phyloP scores from a whole-genome alignment of 108 stramenopile species.

The Phaeodactylum tricornutum region DNA sequence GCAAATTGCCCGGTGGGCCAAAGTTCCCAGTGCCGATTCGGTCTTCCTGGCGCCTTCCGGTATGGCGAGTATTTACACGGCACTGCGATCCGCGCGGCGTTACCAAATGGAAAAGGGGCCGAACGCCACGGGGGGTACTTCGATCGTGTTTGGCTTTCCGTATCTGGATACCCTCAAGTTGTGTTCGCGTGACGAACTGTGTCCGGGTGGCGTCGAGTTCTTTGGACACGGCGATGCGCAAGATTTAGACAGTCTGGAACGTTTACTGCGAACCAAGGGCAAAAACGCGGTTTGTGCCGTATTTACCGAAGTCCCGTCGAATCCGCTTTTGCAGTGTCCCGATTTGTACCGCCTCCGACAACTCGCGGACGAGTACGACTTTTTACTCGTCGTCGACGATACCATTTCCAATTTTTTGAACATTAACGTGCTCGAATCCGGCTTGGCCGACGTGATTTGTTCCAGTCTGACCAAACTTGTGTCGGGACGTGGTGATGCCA shows the following conservation, averaged over 20 bases:
- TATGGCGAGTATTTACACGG: slow-evolving; percentile 49
- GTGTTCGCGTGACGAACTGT: slow-evolving; percentile 43
- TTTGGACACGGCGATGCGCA: slow-evolving; percentile 46
- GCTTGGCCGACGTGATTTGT: slow-evolving; percentile 53
- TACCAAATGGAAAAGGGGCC: slow-evolving; percentile 20
- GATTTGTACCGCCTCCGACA: slow-evolving; percentile 32
- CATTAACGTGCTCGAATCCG: slow-evolving; percentile 38
- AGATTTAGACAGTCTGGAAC: slow-evolving; percentile 32
- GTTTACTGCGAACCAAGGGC: background rate
- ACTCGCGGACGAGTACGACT: slow-evolving; percentile 41
- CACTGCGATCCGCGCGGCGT: slow-evolving; percentile 32
- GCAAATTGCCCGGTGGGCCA: slow-evolving; percentile 33
- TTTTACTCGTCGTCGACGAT: slow-evolving; percentile 55
- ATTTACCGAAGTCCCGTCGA: slow-evolving; percentile 64
- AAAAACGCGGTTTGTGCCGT: slow-evolving; percentile 23
- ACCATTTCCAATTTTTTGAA: slow-evolving; percentile 70
- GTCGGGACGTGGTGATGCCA: slow-evolving; percentile 59
- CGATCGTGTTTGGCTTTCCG: slow-evolving; percentile 66
- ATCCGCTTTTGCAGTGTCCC: slow-evolving; percentile 57
- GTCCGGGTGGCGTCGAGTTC: slow-evolving; percentile 46
- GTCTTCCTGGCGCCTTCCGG: slow-evolving; percentile 45
- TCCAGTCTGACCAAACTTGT: slow-evolving; percentile 59
- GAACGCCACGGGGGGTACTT: slow-evolving; percentile 21
- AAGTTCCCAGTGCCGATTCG: slow-evolving; percentile 19
- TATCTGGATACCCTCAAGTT: slow-evolving; percentile 71